phyloP scores from a whole-genome alignment of 805 yeast genomes.

The Helenozyma baotianmanensis region DNA sequence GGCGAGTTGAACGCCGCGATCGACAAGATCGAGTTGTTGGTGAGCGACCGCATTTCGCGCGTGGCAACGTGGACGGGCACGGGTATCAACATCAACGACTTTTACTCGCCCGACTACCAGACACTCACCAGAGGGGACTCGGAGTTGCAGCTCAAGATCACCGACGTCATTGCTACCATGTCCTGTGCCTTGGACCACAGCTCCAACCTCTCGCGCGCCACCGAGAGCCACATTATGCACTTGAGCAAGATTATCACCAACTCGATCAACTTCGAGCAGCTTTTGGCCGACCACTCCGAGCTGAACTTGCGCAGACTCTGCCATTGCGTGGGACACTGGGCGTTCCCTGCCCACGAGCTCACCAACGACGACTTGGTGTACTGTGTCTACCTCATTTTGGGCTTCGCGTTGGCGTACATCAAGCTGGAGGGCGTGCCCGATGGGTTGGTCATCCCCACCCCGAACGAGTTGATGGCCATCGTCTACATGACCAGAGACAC shows the following conservation, averaged over 20 bases:
- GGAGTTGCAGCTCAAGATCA: constrained; percentile 9
- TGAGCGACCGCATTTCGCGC: constrained; percentile 31
- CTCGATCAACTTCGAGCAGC: constrained; percentile 27
- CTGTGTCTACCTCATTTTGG: constrained; percentile 54
- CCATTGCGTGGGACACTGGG: constrained; percentile 55
- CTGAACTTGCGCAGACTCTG: constrained; percentile 25
- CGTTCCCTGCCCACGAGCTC: constrained; percentile 65
- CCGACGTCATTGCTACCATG: constrained; percentile 34
- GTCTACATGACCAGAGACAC: constrained; percentile 68
- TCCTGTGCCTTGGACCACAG: constrained; percentile 23
- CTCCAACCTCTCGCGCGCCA: constrained; percentile 21
- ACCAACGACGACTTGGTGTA: constrained; percentile 61
- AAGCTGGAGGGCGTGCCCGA: constrained; percentile 4
- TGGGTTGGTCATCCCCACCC: constrained; percentile 12
- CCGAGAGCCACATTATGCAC: constrained; percentile 18
- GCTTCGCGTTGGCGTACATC: constrained; percentile 34
- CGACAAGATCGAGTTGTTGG: constrained; percentile 18
- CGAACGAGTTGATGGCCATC: constrained; percentile 52
- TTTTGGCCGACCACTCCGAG: constrained; percentile 23
- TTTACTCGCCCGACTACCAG: constrained; percentile 4
- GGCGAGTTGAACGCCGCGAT: constrained; percentile 18
- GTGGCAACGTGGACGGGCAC: constrained; percentile 44
- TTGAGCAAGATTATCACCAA: constrained; percentile 23
- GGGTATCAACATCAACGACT: constrained; percentile 17
- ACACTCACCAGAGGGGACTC: constrained; percentile 1